Base-by-base conservation (phyloP, 2,329 filamentous ascomycete genomes). In the Cordyceps tenuipes region DNA sequence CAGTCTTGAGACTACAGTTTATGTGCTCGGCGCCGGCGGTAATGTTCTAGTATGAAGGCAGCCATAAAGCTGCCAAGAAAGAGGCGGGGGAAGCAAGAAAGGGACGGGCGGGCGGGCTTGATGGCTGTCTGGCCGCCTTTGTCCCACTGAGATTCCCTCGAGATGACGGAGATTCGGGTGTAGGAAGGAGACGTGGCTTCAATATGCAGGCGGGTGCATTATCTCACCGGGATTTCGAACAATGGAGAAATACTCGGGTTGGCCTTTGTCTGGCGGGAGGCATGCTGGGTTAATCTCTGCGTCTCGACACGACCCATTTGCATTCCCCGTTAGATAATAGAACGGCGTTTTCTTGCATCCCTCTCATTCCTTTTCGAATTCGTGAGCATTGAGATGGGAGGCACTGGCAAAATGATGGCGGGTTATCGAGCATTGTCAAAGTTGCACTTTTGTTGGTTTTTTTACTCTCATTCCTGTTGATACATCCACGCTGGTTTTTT, bases 1-100 rank as follows among this genome's bases (percentile, higher is more conserved):
- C 36, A 47, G 59, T 61, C 59, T 46, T 65, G 46, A 55, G 61
- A 60, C 48, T 48, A 60, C 43, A 60, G 47, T 49, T 48, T 46
- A 39, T 52, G 48, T 57, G 55, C 57, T 62, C 49, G 58, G 59
- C 58, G 61, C 59, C 47, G 47, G 57, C 44, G 53, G 57, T 31
- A 58, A 43, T 58, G 56, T 58, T 58, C 56, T 36, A 58, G 47
- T 58, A 58, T 44, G 56, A 50, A 47, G 44, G 47, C 56, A 58
- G 56, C 36, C 34, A 43, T 23, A 47, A 51, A 31, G 56, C 54
- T 57, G 54, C 44, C 43, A 57, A 44, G 13, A 19, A 39, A 46
- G 21, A n/a, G 29, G 15, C 15, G 29, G 5, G 4, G 15, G 39
- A 54, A 34, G 48, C 17, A 54, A 10, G 15, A 34, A 49, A 23